Base-by-base conservation (phyloP, 306 rosid species). In the Cotoneaster glaucophyllus region DNA sequence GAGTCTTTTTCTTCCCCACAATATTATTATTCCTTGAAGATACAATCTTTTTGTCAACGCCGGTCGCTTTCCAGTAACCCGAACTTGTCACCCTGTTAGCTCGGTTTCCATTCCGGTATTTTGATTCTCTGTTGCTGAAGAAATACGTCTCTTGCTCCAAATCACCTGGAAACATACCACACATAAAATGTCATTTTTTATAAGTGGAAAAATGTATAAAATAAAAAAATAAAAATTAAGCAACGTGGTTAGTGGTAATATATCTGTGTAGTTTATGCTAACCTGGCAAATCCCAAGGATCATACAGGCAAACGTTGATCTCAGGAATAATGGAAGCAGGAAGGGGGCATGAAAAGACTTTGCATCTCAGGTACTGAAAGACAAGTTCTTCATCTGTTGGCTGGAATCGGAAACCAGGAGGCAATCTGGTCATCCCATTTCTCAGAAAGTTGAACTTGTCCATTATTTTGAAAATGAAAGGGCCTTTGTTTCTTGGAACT, bases 271-370 rank as follows among this genome's bases (percentile, higher is more conserved):
- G 19, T 28, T 11, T 59, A 1, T 2, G 48, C 28, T 65, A 0
- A 89, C 93, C 96, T 71, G 97, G 98, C 71, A 95, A 74, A 73
- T 95, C 97, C 97, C 97, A 90, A 80, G 99, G 99, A 84, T 95
- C 97, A 56, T 70, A 83, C 19, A 82, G 71, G 86, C 79, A 87
- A 64, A 95, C 76, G 73, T 88, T 90, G 90, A 89, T 63, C 74
- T 90, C 89, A 15, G 99, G 96, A 75, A 95, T 89, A 76, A 95
- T 85, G 3, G 96, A 87, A 79, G 97, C 91, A 43, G 97, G 97
- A 79, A 95, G 81, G 2, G 97, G 92, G 53, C 25, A 85, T 0
- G 93, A 89, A 56, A 92, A 87, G 44, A 92, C 83, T 74, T 92
- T 95, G 80, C 92, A 84, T 75, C 89, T 86, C 39, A 92, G 79